Conservation (phyloP, 2,329 filamentous ascomycete species). For the Trichoderma gracile region DNA sequence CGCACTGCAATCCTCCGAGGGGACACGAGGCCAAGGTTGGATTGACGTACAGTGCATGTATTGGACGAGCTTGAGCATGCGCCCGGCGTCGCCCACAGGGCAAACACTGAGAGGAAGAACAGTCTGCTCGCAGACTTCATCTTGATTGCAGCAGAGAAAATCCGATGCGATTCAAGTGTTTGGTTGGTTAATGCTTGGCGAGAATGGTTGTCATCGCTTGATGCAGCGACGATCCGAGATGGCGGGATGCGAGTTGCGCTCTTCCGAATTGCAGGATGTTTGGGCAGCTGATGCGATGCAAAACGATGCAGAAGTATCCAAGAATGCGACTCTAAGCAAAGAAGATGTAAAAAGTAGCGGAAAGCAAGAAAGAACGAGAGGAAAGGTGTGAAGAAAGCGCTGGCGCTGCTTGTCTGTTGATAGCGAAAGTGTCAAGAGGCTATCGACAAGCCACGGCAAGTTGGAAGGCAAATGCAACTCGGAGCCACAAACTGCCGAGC, state of each 20-base stretch:
- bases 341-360: not conserved
- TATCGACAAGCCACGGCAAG: constrained; percentile 21
- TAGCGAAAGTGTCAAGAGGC: constrained; percentile 10
- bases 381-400: not conserved
- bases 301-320: not conserved
- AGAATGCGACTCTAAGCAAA: not conserved
- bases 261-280: not conserved
- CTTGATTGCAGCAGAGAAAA: constrained; percentile 11
- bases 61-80: constrained; percentile 49
- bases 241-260: not conserved
- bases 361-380: not conserved
- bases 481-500: not conserved
- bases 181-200: not conserved
- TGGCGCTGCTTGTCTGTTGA: not conserved
- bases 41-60: constrained; percentile 54
- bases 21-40: not conserved
- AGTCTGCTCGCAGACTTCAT: constrained; percentile 58
- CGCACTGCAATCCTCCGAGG: not conserved
- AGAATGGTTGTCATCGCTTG: constrained; percentile 4
- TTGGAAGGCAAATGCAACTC: constrained; percentile 8
- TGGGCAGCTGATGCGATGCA: not conserved
- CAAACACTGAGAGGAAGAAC: constrained; percentile 58
- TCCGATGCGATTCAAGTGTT: not conserved
- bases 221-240: constrained; percentile 4
- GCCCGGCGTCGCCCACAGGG: constrained; percentile 53